Evolutionary conservation across 306 rosid species (phyloP).

Genomic region (Fragaria nilgerrensis): DNA sequence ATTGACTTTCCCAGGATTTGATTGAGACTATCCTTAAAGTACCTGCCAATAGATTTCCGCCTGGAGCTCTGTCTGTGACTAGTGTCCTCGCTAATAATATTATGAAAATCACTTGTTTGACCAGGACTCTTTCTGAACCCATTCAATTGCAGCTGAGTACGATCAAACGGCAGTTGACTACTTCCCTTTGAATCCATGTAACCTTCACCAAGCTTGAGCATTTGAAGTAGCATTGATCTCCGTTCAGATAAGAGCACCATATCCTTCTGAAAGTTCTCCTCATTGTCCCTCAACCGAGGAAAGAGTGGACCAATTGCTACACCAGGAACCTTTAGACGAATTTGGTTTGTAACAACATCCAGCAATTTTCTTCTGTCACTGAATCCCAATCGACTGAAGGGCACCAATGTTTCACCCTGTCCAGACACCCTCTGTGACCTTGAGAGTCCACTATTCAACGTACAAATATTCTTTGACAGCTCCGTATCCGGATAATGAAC

Average conservation of each 20-base stretch:
- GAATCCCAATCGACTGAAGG: slow-evolving; percentile 61
- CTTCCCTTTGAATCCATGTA: slow-evolving; percentile 36
- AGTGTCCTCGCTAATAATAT: slow-evolving; percentile 36
- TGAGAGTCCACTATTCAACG: slow-evolving; percentile 55
- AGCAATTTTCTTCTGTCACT: slow-evolving; percentile 81
- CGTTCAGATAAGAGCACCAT: slow-evolving; percentile 55
- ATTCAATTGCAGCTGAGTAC: slow-evolving; percentile 43
- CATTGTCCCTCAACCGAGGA: slow-evolving; percentile 63
- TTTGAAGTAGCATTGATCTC: slow-evolving; percentile 50
- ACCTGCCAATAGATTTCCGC: slow-evolving; percentile 58
- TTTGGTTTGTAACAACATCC: slow-evolving; percentile 56
- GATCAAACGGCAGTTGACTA: slow-evolving; percentile 42
- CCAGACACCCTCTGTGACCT: slow-evolving; percentile 38
- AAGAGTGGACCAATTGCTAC: slow-evolving; percentile 57
- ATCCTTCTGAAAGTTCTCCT: slow-evolving; percentile 54
- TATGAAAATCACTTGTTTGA: slow-evolving; percentile 31
- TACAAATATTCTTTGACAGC: slow-evolving; percentile 46
- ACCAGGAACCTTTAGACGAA: slow-evolving; percentile 54
- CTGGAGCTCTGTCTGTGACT: slow-evolving; percentile 30
- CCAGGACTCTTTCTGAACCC: slow-evolving; percentile 43
- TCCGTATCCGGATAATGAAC: slow-evolving; percentile 41
- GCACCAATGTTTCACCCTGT: slow-evolving; percentile 39
- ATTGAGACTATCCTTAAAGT: slow-evolving; percentile 57
- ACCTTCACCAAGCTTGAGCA: slow-evolving; percentile 41
- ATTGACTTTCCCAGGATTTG: slow-evolving; percentile 68